Conservation (phyloP, 2,329 filamentous ascomycete species). For the Aspergillus fijiensis region DNA sequence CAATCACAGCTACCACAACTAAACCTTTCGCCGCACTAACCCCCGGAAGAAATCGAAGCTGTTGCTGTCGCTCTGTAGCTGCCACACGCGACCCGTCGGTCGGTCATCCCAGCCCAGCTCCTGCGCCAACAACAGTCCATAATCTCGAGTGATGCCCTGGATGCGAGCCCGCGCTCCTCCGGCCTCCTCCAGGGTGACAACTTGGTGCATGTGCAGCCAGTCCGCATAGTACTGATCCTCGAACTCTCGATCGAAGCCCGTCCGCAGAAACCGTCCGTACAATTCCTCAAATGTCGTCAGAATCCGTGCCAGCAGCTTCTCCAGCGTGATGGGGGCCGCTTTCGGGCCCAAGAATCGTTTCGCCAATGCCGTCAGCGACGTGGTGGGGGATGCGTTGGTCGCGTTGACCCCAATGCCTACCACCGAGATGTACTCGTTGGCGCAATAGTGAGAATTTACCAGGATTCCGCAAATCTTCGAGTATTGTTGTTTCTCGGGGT, state of each 20-base stretch:
- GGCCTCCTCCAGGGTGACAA: conserved; percentile 75
- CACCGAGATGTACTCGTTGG: conserved; percentile 77
- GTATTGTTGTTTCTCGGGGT: conserved; percentile 55
- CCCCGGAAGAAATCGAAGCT: conserved; percentile 98
- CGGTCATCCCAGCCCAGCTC: conserved; percentile 73
- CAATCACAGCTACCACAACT: conserved; percentile 7
- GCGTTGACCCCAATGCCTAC: conserved; percentile 86
- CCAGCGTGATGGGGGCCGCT: conserved; percentile 62
- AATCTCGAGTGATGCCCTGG: conserved; percentile 86
- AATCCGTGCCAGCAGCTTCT: conserved; percentile 79
- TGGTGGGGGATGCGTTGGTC: conserved; percentile 80
- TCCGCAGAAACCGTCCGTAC: conserved; percentile 70
- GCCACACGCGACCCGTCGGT: conserved; percentile 73
- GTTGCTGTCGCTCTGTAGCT: conserved; percentile 92
- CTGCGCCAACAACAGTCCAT: conserved; percentile 81
- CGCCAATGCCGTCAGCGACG: conserved; percentile 75
- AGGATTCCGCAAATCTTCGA: conserved; percentile 93
- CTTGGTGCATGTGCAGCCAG: conserved; percentile 81
- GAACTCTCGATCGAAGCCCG: conserved; percentile 71
- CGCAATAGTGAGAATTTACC: conserved; percentile 79
- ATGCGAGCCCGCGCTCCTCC: conserved; percentile 73
- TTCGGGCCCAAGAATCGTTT: conserved; percentile 41
- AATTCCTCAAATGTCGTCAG: conserved; percentile 74
- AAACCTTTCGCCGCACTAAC: conserved; percentile 76
- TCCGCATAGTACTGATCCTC: conserved; percentile 74